A percentile compares a stretch with the other conserved stretches of the same genome.
Conservation (phyloP, 169 alveolate genomes). For the Babesia ovata region DNA sequence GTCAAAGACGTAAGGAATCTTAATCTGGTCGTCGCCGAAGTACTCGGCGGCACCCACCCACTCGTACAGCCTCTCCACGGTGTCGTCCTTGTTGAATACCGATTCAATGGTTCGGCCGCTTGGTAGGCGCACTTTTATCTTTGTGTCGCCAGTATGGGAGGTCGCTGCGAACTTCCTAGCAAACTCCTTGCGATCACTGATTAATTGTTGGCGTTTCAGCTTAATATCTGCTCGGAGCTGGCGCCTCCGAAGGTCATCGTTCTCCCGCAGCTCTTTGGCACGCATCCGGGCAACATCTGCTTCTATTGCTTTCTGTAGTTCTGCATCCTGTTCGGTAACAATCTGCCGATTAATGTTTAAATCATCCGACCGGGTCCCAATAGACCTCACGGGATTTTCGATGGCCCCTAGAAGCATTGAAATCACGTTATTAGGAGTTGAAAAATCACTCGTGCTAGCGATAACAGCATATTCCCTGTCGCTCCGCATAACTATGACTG, state of each 20-base stretch:
- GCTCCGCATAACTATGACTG: slow-evolving; percentile 24
- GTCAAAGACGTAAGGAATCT: slow-evolving; percentile 56
- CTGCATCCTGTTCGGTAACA: slow-evolving; percentile 57
- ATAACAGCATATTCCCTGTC: slow-evolving; percentile 14
- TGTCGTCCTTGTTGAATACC: slow-evolving; percentile 55
- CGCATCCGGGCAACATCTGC: slow-evolving; percentile 34
- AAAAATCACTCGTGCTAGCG: slow-evolving; percentile 18
- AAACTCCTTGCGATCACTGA: slow-evolving; percentile 28
- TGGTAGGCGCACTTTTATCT: slow-evolving; percentile 67
- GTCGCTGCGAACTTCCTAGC: slow-evolving; percentile 15
- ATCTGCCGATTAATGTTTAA: slow-evolving; percentile 13
- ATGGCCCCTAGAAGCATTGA: slow-evolving; percentile 7
- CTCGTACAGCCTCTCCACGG: slow-evolving; percentile 43
- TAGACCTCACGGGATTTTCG: slow-evolving; percentile 18
- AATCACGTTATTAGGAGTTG: slow-evolving; percentile 19
- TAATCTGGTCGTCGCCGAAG: slow-evolving; percentile 1
- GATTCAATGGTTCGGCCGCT: slow-evolving; percentile 49
- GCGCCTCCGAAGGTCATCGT: slow-evolving; percentile 17
- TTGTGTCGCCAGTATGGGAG: slow-evolving; percentile 26
- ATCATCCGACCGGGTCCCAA: neutral
- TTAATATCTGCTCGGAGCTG: slow-evolving; percentile 11
- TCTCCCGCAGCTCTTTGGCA: slow-evolving; percentile 10
- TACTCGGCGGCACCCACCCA: slow-evolving; percentile 69
- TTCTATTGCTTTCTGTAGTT: slow-evolving; percentile 46
- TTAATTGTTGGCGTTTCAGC: slow-evolving; percentile 3